phyloP scores from a whole-genome alignment of 306 rosid genomes.

The Trichosanthes truncata region DNA sequence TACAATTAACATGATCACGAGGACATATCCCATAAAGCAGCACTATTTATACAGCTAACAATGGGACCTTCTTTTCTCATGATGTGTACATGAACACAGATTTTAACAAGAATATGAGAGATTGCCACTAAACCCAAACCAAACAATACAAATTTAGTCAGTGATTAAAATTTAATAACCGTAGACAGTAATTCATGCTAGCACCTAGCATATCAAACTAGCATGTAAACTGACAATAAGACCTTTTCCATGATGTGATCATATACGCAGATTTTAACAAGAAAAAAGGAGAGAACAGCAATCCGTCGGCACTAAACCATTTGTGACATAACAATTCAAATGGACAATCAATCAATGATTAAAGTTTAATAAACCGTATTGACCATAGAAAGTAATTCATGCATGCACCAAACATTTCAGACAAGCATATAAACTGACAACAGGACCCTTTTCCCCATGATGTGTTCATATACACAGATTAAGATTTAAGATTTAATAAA shows the following conservation, averaged over 20 bases:
- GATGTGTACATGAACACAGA: not conserved
- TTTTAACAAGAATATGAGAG: not conserved
- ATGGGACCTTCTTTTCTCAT: not conserved
- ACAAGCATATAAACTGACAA: not conserved
- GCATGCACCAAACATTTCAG: not conserved
- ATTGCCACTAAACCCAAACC: not conserved
- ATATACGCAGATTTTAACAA: not conserved
- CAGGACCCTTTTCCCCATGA: not conserved
- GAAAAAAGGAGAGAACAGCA: not conserved
- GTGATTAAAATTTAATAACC: not conserved
- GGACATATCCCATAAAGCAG: not conserved
- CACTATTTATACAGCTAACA: not conserved
- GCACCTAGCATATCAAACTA: not conserved
- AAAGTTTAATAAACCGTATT: not conserved
- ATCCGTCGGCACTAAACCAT: not conserved
- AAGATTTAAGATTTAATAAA: not conserved
- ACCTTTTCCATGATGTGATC: not conserved
- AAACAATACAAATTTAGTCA: not conserved
- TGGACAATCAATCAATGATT: not conserved
- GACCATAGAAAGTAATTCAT: not conserved
- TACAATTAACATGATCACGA: not conserved
- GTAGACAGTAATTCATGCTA: not conserved
- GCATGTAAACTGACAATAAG: not conserved
- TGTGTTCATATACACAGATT: not conserved
- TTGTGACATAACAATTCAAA: not conserved